These are phyloP conservation scores for Aureobasidium namibiae DNA, from an alignment of 2,329 filamentous ascomycete genomes.

Conservation along the genomic window DNA sequence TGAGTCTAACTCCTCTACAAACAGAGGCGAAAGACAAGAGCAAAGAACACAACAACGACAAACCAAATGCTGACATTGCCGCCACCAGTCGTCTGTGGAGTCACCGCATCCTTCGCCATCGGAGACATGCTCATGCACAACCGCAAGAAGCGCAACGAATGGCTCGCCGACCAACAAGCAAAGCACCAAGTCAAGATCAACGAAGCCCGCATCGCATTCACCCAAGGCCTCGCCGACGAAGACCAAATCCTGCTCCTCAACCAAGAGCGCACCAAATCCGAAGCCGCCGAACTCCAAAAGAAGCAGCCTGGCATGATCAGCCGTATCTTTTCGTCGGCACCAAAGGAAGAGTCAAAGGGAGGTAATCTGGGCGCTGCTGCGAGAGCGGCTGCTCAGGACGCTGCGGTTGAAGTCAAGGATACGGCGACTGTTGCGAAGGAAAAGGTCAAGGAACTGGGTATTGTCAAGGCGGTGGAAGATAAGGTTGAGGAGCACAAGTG, in stretches of 20 bases:
- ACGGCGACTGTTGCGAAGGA: slow-evolving; percentile 14
- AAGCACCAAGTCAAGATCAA: slow-evolving; percentile 35
- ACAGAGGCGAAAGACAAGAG: neutral
- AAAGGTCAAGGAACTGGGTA: slow-evolving; percentile 18
- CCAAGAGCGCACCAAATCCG: slow-evolving; percentile 55
- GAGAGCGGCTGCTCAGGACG: slow-evolving; percentile 13
- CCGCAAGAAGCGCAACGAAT: slow-evolving; percentile 54
- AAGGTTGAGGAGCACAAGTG: slow-evolving; percentile 17
- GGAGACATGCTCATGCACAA: slow-evolving; percentile 62
- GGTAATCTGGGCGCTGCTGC: slow-evolving; percentile 26
- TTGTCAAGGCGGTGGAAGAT: slow-evolving; percentile 27
- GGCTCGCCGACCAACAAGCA: slow-evolving; percentile 46
- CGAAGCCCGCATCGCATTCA: slow-evolving; percentile 36
- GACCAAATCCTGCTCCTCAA: slow-evolving; percentile 45
- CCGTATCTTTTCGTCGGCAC: slow-evolving; percentile 26
- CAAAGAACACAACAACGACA: neutral
- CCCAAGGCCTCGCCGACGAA: slow-evolving; percentile 37
- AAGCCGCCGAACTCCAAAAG: slow-evolving; percentile 38
- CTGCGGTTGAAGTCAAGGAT: slow-evolving; percentile 15
- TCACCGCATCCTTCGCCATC: slow-evolving; percentile 56
- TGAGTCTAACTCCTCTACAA: neutral
- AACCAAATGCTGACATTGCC: neutral
- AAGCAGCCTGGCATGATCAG: slow-evolving; percentile 29
- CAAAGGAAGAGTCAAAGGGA: slow-evolving; percentile 30
- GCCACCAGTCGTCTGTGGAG: slow-evolving; percentile 46